Evolutionary conservation across 129 eudicot genomes (phyloP), one percentile per base, ranked within the genome.

Genomic region (Lactuca saligna): DNA sequence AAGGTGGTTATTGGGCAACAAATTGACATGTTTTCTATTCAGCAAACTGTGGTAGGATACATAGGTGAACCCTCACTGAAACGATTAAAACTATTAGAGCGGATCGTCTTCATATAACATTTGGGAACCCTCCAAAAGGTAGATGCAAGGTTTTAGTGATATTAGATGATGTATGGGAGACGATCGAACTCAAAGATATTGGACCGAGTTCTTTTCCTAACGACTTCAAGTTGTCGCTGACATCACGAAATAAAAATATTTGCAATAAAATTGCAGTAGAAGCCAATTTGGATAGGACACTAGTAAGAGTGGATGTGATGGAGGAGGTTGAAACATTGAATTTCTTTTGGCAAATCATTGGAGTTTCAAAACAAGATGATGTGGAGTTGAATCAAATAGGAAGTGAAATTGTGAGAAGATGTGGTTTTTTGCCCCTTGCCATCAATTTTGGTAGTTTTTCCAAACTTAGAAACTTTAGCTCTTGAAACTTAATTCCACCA

Each of bases 381-480:
- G 54, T 3, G 9, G 63, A 35, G 13, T 49, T 10, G 4, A 34
- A 54, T 6, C 2, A 11, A 3, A 55, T 54, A 37, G 63, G 63
- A 7, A n/a, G 38, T 17, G 13, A 37, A 3, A 55, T 68, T 25
- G 29, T 25, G 29, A 25, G 29, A 25, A 25, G 29, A 25, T 25
- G 29, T 25, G 29, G 29, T 25, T 20, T 0, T 20, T 38, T 68
- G 63, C 73, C 63, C 49, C 38, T 68, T 0, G 73, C 4, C 41
- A 13, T 13, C 4, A 69, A 38, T n/a, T 69, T 20, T 4, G 73
- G 73, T 13, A 69, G 63, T 0, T 13, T 2, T 0, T 42, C 0
- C 6, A 69, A 68, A 55, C 8, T 3, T 15, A 69, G 5, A 55
- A 17, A 55, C 54, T 55, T 69, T 39, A 69, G 29, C n/a, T 25